Percentiles rank a stretch among this genome's conserved stretches.
Conservation (phyloP, 352 stramenopile species). For the Phytopythium vexans region DNA sequence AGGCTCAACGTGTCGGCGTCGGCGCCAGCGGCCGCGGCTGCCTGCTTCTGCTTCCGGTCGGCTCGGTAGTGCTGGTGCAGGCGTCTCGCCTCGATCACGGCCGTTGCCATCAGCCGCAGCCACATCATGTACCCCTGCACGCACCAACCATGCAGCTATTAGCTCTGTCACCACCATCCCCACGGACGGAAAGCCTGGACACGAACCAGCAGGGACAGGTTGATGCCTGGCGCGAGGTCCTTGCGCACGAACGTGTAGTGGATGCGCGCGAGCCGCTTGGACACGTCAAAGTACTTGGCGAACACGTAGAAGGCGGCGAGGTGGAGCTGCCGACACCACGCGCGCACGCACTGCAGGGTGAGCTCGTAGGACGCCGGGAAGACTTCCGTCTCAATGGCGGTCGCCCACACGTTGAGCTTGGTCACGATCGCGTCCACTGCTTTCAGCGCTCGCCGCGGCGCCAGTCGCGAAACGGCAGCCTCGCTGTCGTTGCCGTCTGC, state of each 20-base stretch:
- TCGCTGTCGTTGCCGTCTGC: neutral
- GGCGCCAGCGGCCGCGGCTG: conserved; percentile 14
- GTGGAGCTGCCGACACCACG: conserved; percentile 54
- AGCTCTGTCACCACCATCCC: neutral
- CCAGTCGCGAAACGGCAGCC: neutral
- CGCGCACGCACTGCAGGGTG: conserved; percentile 33
- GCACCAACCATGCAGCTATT: neutral
- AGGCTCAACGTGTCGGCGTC: conserved; percentile 1
- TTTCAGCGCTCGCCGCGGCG: conserved; percentile 18
- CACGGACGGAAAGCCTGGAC: neutral
- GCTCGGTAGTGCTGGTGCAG: conserved; percentile 42
- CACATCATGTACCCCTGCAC: conserved; percentile 75
- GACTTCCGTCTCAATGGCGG: conserved; percentile 38
- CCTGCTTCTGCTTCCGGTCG: conserved; percentile 44
- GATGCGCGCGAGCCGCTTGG: conserved; percentile 64
- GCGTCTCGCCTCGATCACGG: conserved; percentile 48
- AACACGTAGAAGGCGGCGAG: conserved; percentile 76
- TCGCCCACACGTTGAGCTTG: conserved; percentile 31
- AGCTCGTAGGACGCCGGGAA: conserved; percentile 65
- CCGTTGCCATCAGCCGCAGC: conserved; percentile 50
- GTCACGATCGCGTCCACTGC: conserved; percentile 41
- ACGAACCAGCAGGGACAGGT: conserved; percentile 62
- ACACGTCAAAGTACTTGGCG: conserved; percentile 63
- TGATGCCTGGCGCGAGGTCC: conserved; percentile 49
- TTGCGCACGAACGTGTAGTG: conserved; percentile 81